These are phyloP conservation scores for Diplocarpon rosae DNA, from an alignment of 2,329 filamentous ascomycete species.

Conservation along the genomic window DNA sequence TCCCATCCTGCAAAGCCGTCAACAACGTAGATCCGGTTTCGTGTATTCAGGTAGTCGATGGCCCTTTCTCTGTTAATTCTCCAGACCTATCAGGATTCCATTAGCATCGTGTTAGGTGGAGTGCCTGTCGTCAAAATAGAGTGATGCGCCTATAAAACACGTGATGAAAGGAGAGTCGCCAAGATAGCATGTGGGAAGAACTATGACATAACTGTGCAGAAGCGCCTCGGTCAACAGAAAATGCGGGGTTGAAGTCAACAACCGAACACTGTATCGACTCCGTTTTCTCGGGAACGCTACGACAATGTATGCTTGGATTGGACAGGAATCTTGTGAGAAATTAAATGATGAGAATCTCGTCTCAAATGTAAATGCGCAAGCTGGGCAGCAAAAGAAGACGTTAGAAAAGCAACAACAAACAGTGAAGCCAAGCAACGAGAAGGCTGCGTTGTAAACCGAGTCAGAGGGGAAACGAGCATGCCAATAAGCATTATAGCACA, in stretches of 20 bases:
- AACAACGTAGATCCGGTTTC: constrained; percentile 96
- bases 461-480: not conserved
- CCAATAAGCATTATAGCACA: not conserved
- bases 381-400: no score
- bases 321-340: not conserved
- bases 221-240: constrained; percentile 10
- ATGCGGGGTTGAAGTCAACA: constrained; percentile 16
- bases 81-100: constrained; percentile 63
- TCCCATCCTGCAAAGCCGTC: constrained; percentile 98
- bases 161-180: constrained; percentile 11
- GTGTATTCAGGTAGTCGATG: constrained; percentile 97
- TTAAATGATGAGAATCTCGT: no score
- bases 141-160: constrained; percentile 5
- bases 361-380: no score
- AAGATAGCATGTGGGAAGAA: constrained; percentile 8
- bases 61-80: constrained; percentile 98
- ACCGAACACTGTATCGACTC: not conserved
- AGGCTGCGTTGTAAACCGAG: not conserved
- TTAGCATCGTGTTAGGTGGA: constrained; percentile 10
- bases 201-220: constrained; percentile 19
- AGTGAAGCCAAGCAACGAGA: not conserved
- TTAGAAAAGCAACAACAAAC: not conserved
- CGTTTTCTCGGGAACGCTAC: not conserved
- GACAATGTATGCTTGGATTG: not conserved
- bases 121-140: constrained; percentile 6